phyloP scores from a whole-genome alignment of 371 early-diverging fungal species.

The Smittium mucronatum region DNA sequence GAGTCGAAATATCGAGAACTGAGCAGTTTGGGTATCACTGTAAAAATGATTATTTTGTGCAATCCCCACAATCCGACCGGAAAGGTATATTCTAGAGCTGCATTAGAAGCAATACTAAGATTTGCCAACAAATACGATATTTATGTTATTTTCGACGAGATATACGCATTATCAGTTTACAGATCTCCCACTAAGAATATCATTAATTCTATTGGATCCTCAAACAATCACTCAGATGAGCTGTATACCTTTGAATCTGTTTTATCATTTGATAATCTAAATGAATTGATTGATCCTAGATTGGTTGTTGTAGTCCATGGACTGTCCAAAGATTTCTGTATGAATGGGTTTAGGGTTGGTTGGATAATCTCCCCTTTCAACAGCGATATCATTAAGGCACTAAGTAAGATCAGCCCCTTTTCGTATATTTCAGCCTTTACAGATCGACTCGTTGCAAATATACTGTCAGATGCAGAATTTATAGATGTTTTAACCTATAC shows the following conservation, averaged over 20 bases:
- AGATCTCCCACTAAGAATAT: slow-evolving; percentile 18
- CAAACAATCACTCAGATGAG: not conserved
- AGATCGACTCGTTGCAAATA: slow-evolving; percentile 39
- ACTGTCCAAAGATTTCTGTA: slow-evolving; percentile 61
- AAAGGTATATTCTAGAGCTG: slow-evolving; percentile 34
- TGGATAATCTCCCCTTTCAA: slow-evolving; percentile 52
- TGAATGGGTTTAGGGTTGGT: slow-evolving; percentile 56
- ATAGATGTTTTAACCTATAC: slow-evolving; percentile 42
- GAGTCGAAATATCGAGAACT: slow-evolving; percentile 33
- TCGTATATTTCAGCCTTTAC: slow-evolving; percentile 41
- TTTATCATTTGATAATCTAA: slow-evolving; percentile 39
- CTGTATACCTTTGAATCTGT: slow-evolving; percentile 39
- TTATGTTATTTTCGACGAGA: slow-evolving; percentile 62
- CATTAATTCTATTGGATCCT: slow-evolving; percentile 7
- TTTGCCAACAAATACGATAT: slow-evolving; percentile 50
- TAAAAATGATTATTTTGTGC: slow-evolving; percentile 44
- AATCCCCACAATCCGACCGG: slow-evolving; percentile 61
- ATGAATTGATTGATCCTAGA: slow-evolving; percentile 43
- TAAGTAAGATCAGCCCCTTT: slow-evolving; percentile 37
- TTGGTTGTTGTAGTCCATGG: slow-evolving; percentile 59
- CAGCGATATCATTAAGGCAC: slow-evolving; percentile 27
- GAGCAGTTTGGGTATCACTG: slow-evolving; percentile 20
- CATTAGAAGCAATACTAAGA: slow-evolving; percentile 38
- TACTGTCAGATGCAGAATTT: slow-evolving; percentile 41
- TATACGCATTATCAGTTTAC: slow-evolving; percentile 62